These are phyloP conservation scores for Trichoderma simmonsii DNA, from an alignment of 2,329 filamentous ascomycete species.

Conservation along the genomic window DNA sequence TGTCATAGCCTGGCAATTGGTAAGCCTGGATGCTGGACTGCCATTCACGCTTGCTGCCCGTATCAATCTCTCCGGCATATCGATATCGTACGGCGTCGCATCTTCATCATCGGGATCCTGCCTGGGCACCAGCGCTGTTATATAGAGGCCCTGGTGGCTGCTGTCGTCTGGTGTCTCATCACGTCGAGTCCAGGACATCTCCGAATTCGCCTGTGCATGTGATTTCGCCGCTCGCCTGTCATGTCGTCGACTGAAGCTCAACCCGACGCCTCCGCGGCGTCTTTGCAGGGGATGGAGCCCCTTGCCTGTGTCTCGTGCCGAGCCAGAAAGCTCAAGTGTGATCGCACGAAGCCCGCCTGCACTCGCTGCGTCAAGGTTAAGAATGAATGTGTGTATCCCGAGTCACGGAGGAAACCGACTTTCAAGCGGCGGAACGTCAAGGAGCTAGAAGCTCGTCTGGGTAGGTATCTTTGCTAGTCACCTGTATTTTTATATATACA, in stretches of 20 bases:
- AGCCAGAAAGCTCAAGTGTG: conserved; percentile 82
- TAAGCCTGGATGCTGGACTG: background rate
- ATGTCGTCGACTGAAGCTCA: conserved; percentile 17
- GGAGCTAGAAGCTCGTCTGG: conserved; percentile 81
- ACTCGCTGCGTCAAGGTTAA: conserved; percentile 72
- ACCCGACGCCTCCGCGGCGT: conserved; percentile 6
- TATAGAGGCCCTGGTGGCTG: conserved; percentile 8
- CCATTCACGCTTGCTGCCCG: background rate
- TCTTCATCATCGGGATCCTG: background rate
- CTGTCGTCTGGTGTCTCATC: background rate
- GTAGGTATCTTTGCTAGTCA: conserved; percentile 45
- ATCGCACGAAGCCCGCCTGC: conserved; percentile 75
- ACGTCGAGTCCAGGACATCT: background rate
- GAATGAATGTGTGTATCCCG: conserved; percentile 82
- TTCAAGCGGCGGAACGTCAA: conserved; percentile 88
- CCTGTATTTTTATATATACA: background rate
- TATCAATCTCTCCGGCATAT: background rate
- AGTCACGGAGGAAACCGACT: conserved; percentile 82
- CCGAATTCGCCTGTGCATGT: background rate
- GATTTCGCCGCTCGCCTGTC: background rate
- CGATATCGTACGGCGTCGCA: background rate
- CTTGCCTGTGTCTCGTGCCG: conserved; percentile 83
- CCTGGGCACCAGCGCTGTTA: background rate
- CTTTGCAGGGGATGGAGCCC: conserved; percentile 34
- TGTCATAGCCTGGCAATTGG: conserved; percentile 1